Base-by-base conservation (phyloP, 768 basidiomycete genomes). In the Chiua virens region DNA sequence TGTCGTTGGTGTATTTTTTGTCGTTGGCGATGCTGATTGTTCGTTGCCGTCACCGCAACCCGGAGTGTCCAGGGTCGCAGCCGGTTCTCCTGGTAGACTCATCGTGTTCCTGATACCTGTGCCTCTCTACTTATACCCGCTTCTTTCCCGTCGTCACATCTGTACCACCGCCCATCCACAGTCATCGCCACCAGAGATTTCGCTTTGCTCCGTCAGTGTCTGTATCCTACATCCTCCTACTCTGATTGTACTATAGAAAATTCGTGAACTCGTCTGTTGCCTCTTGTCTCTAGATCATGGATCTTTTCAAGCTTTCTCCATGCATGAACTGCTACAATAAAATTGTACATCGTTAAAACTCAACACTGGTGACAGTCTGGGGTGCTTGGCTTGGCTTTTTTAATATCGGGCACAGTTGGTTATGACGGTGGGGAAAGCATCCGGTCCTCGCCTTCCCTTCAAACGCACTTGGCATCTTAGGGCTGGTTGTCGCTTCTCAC, bases 41-140 rank as follows among this genome's bases (percentile, higher is more conserved):
- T 61, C 43, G 54, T 55, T 64, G 40, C 54, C 52, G 53, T 45
- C 58, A 32, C 47, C 49, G 46, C 53, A 53, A 62, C 52, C 22
- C 35, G 40, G 49, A 49, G 47, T 45, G 34, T 50, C 30, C 51
- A 61, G 54, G 52, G 47, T 50, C 37, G 54, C 57, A 42, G 50
- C 52, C 38, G 43, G 40, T 52, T 53, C 39, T 52, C 51, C 52
- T 47, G 54, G 52, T 56, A 45, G 49, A 52, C 42, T 52, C 38
- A 27, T 50, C 53, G 11, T 56, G 59, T 61, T 52, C 56, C 59
- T 63, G 56, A 67, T 67, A 67, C 65, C 65, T 67, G 56, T 65
- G 63, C 52, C 63, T 46, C 43, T 42, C 52, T 63, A 30, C 30
- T 30, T 30, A 67, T 67, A 67, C 65, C 65, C 63, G 57, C 59